Percentiles rank a stretch among this genome's conserved stretches.
Evolutionary conservation across 441 rosid species (phyloP).

Genomic region (Croton laevigatus): DNA sequence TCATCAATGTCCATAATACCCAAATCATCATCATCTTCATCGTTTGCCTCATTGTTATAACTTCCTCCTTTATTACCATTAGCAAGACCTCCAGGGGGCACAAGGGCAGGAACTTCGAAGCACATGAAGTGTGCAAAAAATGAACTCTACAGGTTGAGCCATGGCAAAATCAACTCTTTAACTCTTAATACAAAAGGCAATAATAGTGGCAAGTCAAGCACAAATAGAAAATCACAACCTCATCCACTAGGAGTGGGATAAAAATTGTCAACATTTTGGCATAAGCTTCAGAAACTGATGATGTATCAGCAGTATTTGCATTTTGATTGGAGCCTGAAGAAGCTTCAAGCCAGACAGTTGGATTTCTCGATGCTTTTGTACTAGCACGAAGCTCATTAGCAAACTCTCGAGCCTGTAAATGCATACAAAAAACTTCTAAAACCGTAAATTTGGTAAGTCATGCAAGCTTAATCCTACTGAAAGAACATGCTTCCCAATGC

Average conservation of each 20-base stretch:
- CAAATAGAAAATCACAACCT: slow-evolving; percentile 45
- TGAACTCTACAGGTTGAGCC: slow-evolving; percentile 75
- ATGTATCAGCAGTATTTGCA: slow-evolving; percentile 72
- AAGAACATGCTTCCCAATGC: background rate
- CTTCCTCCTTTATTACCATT: slow-evolving; percentile 62
- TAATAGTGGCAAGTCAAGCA: slow-evolving; percentile 12
- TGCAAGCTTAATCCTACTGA: background rate
- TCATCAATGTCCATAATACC: slow-evolving; percentile 99
- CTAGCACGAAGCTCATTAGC: slow-evolving; percentile 99
- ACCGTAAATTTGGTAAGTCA: background rate
- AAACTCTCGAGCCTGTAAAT: slow-evolving; percentile 92
- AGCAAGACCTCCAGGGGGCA: slow-evolving; percentile 75
- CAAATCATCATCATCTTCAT: slow-evolving; percentile 72
- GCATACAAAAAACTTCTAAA: slow-evolving; percentile 19
- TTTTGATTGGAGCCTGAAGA: slow-evolving; percentile 76
- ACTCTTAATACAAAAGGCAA: slow-evolving; percentile 19
- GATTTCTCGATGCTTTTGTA: slow-evolving; percentile 96
- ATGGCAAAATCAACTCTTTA: slow-evolving; percentile 18
- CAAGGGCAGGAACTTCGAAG: slow-evolving; percentile 97
- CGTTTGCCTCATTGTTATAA: slow-evolving; percentile 47
- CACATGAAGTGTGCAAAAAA: slow-evolving; percentile 99
- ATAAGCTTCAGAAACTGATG: slow-evolving; percentile 96
- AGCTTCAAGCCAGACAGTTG: slow-evolving; percentile 97
- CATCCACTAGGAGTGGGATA: slow-evolving; percentile 97
- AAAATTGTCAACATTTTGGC: slow-evolving; percentile 98